Conservation (phyloP, 257 asterid genomes). For the Solanum peruvianum region DNA sequence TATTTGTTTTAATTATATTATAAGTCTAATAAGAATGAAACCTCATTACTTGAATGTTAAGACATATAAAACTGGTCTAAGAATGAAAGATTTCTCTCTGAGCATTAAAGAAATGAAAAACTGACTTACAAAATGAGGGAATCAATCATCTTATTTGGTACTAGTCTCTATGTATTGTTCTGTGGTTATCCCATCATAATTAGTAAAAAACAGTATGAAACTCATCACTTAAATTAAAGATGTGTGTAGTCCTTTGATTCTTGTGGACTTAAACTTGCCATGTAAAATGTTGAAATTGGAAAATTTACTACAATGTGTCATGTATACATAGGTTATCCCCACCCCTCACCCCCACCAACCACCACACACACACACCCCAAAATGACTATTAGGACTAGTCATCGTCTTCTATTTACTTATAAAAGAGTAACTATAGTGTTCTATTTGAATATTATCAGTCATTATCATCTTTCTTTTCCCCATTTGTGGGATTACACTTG, state of each 20-base stretch:
- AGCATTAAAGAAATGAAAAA: not conserved
- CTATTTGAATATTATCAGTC: not conserved
- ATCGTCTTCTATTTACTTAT: not conserved
- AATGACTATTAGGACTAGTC: not conserved
- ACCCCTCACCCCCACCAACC: not conserved
- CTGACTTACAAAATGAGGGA: not conserved
- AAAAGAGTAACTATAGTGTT: not conserved
- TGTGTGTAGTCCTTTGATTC: not conserved
- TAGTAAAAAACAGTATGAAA: not conserved
- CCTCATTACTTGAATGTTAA: not conserved
- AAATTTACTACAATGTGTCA: not conserved
- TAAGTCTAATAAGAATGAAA: not conserved
- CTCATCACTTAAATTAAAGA: not conserved
- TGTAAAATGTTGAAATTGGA: not conserved
- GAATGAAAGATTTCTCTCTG: not conserved
- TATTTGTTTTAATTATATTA: not conserved
- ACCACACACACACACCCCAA: not conserved
- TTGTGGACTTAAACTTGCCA: not conserved
- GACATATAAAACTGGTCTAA: not conserved
- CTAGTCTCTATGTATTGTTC: not conserved
- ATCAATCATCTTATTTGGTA: not conserved
- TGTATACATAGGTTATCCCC: not conserved
- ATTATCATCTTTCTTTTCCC: not conserved
- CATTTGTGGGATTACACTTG: not conserved
- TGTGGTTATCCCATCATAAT: not conserved